These are phyloP conservation scores for Fusarium falciforme DNA, from an alignment of 2,329 filamentous ascomycete species.

Conservation along the genomic window DNA sequence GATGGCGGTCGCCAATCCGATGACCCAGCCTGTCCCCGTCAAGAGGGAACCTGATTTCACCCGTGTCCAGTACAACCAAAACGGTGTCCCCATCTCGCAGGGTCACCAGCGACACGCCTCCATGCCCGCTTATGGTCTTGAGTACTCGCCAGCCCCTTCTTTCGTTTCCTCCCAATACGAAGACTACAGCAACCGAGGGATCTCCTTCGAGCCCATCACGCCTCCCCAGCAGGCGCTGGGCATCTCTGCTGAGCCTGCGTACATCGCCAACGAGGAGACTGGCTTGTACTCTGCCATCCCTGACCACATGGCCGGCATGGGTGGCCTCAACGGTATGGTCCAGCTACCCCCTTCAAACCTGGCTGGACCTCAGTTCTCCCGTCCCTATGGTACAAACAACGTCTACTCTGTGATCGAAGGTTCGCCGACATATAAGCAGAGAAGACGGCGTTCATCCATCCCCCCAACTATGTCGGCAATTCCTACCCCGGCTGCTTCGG, in stretches of 20 bases:
- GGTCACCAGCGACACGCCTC: conserved; percentile 93
- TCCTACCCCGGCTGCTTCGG: conserved; percentile 73
- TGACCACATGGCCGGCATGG: conserved; percentile 79
- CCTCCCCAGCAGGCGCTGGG: conserved; percentile 90
- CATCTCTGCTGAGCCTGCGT: conserved; percentile 88
- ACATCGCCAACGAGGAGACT: conserved; percentile 98
- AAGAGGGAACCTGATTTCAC: conserved; percentile 91
- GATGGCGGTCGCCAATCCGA: conserved; percentile 76
- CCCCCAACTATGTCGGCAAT: conserved; percentile 80
- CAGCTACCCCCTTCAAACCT: conserved; percentile 89
- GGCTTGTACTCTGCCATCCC: conserved; percentile 95
- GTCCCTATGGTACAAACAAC: conserved; percentile 78
- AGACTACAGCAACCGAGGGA: conserved; percentile 94
- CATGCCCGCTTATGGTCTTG: conserved; percentile 95
- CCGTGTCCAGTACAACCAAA: conserved; percentile 90
- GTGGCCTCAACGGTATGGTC: conserved; percentile 87
- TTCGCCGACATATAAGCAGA: conserved; percentile 98
- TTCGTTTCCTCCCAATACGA: conserved; percentile 99
- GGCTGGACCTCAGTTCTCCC: conserved; percentile 81
- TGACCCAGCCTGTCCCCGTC: conserved; percentile 75
- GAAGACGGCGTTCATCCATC: conserved; percentile 91
- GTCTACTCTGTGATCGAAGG: conserved; percentile 97
- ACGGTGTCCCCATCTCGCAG: conserved; percentile 85
- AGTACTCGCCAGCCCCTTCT: conserved; percentile 97
- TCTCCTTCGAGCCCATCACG: conserved; percentile 97